Conservation (phyloP, 1,139 yeast species). For the Yamadazyma songkhlaensis region DNA sequence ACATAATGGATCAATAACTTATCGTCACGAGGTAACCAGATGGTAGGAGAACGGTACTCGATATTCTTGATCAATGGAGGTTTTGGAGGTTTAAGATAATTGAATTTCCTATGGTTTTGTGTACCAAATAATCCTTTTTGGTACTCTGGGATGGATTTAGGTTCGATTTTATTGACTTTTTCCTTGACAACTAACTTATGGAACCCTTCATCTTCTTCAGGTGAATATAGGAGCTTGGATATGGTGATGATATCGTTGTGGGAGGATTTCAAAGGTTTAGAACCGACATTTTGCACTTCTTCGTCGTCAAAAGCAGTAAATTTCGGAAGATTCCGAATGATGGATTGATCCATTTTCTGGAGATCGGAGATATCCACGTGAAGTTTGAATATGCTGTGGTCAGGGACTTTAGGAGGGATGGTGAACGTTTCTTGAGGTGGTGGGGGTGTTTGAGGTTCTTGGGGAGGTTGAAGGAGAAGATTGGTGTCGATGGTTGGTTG, state of each 20-base stretch:
- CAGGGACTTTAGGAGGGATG: conserved; percentile 12
- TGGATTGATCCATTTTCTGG: conserved; percentile 51
- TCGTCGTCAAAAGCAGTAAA: conserved; percentile 47
- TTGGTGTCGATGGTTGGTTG: conserved; percentile 11
- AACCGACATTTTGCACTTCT: conserved; percentile 19
- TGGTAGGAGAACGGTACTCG: conserved; percentile 83
- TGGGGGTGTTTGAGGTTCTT: not conserved
- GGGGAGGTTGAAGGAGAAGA: conserved; percentile 9
- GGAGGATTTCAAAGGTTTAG: conserved; percentile 22
- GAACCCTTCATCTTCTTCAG: conserved; percentile 63
- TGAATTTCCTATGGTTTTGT: conserved; percentile 58
- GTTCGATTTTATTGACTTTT: conserved; percentile 17
- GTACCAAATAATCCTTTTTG: conserved; percentile 61
- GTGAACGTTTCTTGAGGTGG: conserved; percentile 3
- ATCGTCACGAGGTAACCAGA: conserved; percentile 96
- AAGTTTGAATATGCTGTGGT: conserved; percentile 53
- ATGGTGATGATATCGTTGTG: conserved; percentile 30
- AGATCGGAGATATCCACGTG: conserved; percentile 51
- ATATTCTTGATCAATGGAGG: conserved; percentile 83
- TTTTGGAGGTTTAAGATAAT: conserved; percentile 72
- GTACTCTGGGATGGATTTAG: conserved; percentile 30
- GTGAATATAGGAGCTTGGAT: conserved; percentile 60
- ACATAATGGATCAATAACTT: conserved; percentile 74
- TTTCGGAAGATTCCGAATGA: conserved; percentile 53
- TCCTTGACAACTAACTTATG: conserved; percentile 58